phyloP scores from a whole-genome alignment of 148 eudicot species.

The Fagopyrum esculentum region DNA sequence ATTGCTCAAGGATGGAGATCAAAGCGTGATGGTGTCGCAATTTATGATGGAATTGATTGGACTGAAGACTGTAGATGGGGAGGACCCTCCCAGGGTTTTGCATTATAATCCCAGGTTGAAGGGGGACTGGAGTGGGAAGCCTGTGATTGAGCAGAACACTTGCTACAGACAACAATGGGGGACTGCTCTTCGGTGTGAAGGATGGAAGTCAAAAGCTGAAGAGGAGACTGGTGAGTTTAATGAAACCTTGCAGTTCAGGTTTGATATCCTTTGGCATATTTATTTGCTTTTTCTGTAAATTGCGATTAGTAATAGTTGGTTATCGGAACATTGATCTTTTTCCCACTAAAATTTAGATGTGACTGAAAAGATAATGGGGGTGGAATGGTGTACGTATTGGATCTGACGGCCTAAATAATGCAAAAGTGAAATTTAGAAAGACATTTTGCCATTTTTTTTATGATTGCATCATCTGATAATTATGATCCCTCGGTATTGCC shows the following conservation, averaged over 20 bases:
- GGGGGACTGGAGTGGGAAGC: slow-evolving; percentile 93
- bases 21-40: slow-evolving; percentile 70
- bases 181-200: slow-evolving; percentile 69
- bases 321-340: neutral
- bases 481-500: neutral
- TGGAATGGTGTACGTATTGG: neutral
- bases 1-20: slow-evolving; percentile 60
- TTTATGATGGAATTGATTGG: slow-evolving; percentile 94
- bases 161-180: slow-evolving; percentile 98
- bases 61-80: slow-evolving; percentile 85
- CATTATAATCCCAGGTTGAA: slow-evolving; percentile 91
- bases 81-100: slow-evolving; percentile 89
- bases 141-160: slow-evolving; percentile 94
- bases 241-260: neutral
- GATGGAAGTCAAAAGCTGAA: slow-evolving; percentile 66
- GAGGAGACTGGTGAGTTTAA: slow-evolving; percentile 76
- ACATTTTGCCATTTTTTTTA: neutral
- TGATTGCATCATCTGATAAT: neutral
- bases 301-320: neutral
- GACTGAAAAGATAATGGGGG: neutral
- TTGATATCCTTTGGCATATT: neutral
- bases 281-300: neutral
- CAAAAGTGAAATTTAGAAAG: neutral
- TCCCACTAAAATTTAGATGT: neutral
- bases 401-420: neutral